Percentiles rank a stretch among this genome's conserved stretches.
These are phyloP conservation scores for Chaetomium olivaceum DNA, from an alignment of 2,329 filamentous ascomycete genomes.

Conservation along the genomic window DNA sequence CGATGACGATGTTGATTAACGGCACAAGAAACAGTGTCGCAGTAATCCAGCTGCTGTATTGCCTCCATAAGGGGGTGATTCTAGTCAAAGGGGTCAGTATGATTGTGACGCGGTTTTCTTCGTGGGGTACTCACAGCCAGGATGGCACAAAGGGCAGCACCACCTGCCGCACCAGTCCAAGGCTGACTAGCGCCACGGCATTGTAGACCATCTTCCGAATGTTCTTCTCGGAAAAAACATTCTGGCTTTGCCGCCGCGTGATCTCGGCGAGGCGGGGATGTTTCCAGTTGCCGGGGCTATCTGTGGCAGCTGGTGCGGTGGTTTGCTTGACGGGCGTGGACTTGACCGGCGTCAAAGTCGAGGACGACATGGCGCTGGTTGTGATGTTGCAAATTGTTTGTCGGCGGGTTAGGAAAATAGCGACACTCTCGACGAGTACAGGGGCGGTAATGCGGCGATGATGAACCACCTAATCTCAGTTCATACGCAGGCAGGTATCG, in stretches of 20 bases:
- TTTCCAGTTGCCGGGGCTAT: conserved; percentile 79
- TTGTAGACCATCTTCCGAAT: conserved; percentile 71
- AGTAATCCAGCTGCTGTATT: conserved; percentile 48
- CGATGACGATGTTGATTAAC: conserved; percentile 68
- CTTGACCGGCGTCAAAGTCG: conserved; percentile 25
- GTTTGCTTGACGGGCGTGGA: conserved; percentile 34
- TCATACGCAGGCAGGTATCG: background rate
- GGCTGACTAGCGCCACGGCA: conserved; percentile 44
- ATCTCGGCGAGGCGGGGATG: conserved; percentile 91
- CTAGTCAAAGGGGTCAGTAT: conserved; percentile 35
- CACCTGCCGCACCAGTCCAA: conserved; percentile 42
- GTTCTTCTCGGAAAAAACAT: conserved; percentile 77
- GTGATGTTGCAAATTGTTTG: background rate
- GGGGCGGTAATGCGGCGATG: background rate
- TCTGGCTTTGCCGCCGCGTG: conserved; percentile 73
- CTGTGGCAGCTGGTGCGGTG: conserved; percentile 47
- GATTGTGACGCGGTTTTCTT: no score
- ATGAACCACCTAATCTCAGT: background rate
- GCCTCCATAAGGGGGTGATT: conserved; percentile 36
- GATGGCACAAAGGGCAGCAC: conserved; percentile 40
- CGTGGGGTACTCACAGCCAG: conserved; percentile 41
- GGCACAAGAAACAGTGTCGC: conserved; percentile 57
- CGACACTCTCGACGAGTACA: background rate
- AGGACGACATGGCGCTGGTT: conserved; percentile 37
- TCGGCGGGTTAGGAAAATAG: background rate